Evolutionary conservation across 2,329 filamentous ascomycete species (phyloP).

Genomic region (Hymenoscyphus fructigenus): DNA sequence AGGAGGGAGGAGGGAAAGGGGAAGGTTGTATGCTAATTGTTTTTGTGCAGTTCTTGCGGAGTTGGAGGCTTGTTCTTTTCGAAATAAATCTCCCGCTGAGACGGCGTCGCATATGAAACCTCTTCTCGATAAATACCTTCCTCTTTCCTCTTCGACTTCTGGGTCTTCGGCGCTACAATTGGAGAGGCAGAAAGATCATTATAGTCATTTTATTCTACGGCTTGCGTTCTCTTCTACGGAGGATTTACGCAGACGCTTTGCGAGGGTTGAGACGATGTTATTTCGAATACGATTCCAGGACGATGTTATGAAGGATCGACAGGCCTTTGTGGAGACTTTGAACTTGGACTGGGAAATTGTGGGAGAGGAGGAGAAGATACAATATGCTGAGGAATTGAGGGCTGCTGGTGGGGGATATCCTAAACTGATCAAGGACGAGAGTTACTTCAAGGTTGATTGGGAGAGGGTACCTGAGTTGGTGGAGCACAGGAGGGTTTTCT

Average conservation of each 20-base stretch:
- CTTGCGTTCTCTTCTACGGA: conserved; percentile 91
- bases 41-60: conserved; percentile 68
- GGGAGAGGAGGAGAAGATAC: conserved; percentile 70
- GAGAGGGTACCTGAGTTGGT: conserved; percentile 87
- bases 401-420: conserved; percentile 35
- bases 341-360: conserved; percentile 85
- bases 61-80: conserved; percentile 91
- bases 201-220: conserved; percentile 94
- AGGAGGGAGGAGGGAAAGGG: no score
- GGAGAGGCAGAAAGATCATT: conserved; percentile 93
- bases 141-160: conserved; percentile 74
- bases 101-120: conserved; percentile 81
- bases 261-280: conserved; percentile 82
- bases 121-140: conserved; percentile 82
- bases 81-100: conserved; percentile 82
- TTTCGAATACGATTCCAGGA: conserved; percentile 79
- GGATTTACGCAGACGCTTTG: conserved; percentile 83
- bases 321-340: conserved; percentile 72
- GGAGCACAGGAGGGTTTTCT: conserved; percentile 72
- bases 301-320: conserved; percentile 73
- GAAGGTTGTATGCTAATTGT: no score
- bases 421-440: conserved; percentile 68
- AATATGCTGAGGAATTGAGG: conserved; percentile 34
- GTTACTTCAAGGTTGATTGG: conserved; percentile 97
- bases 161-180: conserved; percentile 55